Evolutionary conservation across 2,329 filamentous ascomycete genomes (phyloP).

Genomic region (Colletotrichum sp.): DNA sequence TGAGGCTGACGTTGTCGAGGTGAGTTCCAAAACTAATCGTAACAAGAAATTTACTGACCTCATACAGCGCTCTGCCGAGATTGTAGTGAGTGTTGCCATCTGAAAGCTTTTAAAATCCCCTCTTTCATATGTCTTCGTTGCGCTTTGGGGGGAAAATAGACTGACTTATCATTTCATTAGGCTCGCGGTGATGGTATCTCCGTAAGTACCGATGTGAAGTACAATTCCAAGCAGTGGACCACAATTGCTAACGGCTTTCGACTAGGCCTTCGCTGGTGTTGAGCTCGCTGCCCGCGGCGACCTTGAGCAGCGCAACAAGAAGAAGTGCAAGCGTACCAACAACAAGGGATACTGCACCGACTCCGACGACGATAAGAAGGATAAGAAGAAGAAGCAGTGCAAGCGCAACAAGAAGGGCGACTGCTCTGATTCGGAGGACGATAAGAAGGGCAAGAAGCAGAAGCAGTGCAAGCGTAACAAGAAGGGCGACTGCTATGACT

Average conservation of each 20-base stretch:
- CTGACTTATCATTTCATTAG: background rate
- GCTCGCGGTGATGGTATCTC: background rate
- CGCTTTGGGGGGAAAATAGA: no score
- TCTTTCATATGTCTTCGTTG: background rate
- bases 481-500: background rate
- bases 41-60: background rate
- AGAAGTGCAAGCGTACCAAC: slow-evolving; percentile 8
- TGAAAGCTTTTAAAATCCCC: background rate
- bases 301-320: slow-evolving; percentile 10
- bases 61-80: slow-evolving; percentile 1
- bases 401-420: slow-evolving; percentile 16
- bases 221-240: background rate
- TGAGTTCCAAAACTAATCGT: background rate
- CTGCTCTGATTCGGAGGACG: background rate
- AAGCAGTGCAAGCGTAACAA: slow-evolving; percentile 8
- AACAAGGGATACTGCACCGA: slow-evolving; percentile 4
- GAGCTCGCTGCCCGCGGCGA: background rate
- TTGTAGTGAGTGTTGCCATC: background rate
- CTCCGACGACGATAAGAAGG: background rate
- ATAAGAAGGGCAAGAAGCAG: background rate
- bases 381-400: slow-evolving; percentile 9
- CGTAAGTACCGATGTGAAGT: background rate
- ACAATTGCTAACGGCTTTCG: background rate
- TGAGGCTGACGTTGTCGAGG: slow-evolving; percentile 1
- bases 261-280: background rate